Evolutionary conservation across 768 basidiomycete genomes (phyloP), one percentile per base, ranked within the genome.

Genomic region (Phylloporus sp.): DNA sequence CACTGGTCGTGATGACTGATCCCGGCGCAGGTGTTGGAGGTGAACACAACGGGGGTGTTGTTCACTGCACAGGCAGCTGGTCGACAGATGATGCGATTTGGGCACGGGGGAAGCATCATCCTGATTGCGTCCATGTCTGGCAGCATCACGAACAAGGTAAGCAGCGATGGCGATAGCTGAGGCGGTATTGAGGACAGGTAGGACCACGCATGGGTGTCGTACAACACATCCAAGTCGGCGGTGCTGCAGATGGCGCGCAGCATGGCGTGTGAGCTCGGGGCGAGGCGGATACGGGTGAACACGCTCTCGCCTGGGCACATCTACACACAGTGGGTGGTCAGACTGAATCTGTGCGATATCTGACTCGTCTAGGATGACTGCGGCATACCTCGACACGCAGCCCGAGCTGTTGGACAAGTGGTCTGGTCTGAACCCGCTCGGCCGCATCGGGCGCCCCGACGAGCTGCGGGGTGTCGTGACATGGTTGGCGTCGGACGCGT

Each of bases 161-260:
- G 73, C 47, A 1, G 16, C 22, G 22, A 8, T 36, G 4, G 20
- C 27, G 23, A 29, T 13, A 0, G 16, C n/a, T 1, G 0, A 6
- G 2, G 5, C 6, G 23, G 23, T n/a, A 48, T 50, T 55, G 15
- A 48, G 18, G 7, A 2, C 5, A 38, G 13, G 27, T 56, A 86
- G 88, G 86, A 81, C 56, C 85, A 87, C 57, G 79, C 82, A 2
- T 88, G 85, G 86, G 78, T 83, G 45, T 79, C 85, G 13, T 90
- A 90, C 70, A 88, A 89, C 68, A 76, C 79, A 43, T 86, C 84
- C 71, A 91, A 91, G 68, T 80, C 84, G 1, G 88, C 82, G 5
- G 86, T 91, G 16, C 68, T 89, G 36, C 88, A 91, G 68, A 88
- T 88, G 86, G 82, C 75, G 6, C 80, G 88, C 38, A 88, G 84